Percentiles rank a stretch among this genome's conserved stretches.
phyloP scores from a whole-genome alignment of 768 basidiomycete genomes.

The Boletus fagicola region DNA sequence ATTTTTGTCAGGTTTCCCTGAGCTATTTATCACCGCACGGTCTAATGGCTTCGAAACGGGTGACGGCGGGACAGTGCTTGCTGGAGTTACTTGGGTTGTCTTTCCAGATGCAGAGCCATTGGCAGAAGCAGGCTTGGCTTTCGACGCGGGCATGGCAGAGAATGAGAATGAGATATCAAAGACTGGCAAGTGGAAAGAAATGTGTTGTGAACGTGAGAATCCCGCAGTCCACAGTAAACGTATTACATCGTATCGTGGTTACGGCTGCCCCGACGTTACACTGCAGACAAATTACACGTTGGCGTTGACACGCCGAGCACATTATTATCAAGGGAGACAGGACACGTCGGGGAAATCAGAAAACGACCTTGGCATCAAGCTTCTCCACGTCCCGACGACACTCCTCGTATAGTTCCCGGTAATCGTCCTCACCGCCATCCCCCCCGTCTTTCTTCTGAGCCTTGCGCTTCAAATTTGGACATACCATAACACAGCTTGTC shows the following conservation, averaged over 20 bases:
- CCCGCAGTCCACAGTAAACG: background rate
- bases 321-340: background rate
- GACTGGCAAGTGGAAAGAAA: constrained; percentile 29
- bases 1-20: constrained; percentile 80
- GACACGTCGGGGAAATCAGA: constrained; percentile 38
- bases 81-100: constrained; percentile 20
- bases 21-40: constrained; percentile 23
- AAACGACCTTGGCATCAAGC: constrained; percentile 67
- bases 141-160: constrained; percentile 41
- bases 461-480: constrained; percentile 76
- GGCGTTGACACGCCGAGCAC: background rate
- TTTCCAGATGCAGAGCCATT: constrained; percentile 44
- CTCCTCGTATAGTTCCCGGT: constrained; percentile 82
- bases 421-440: constrained; percentile 77
- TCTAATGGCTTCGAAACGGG: constrained; percentile 24
- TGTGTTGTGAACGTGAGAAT: constrained; percentile 24
- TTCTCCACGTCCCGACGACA: constrained; percentile 82
- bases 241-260: background rate
- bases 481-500: constrained; percentile 96
- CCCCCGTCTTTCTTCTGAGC: constrained; percentile 57
- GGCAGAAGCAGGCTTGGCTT: constrained; percentile 52
- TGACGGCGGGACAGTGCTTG: constrained; percentile 28
- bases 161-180: constrained; percentile 9
- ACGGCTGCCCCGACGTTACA: background rate
- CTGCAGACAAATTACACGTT: background rate